phyloP scores from a whole-genome alignment of 495 filamentous ascomycete genomes.

The Darksidea phi region DNA sequence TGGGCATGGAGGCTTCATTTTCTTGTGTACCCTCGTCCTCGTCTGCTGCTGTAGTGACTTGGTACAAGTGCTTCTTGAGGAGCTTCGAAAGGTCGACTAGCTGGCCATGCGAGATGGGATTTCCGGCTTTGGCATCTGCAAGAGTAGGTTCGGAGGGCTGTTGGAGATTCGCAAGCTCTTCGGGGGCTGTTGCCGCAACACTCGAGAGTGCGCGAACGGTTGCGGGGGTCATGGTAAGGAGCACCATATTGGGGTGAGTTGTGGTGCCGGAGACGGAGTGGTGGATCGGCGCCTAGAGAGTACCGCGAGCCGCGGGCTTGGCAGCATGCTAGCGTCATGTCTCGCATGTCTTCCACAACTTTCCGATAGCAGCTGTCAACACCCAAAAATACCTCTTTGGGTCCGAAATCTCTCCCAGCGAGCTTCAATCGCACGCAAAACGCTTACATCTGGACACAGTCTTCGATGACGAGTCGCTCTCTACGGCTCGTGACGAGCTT shows the following conservation, averaged over 20 bases:
- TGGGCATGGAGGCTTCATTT: not conserved
- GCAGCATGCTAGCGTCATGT: slow-evolving; percentile 25
- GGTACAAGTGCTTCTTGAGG: slow-evolving; percentile 45
- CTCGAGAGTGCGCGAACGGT: slow-evolving; percentile 63
- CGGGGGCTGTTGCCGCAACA: slow-evolving; percentile 21
- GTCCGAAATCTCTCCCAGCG: not conserved
- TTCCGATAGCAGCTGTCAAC: slow-evolving; percentile 1
- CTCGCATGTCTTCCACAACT: slow-evolving; percentile 7
- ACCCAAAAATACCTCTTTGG: too few species aligned
- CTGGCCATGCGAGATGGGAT: slow-evolving; percentile 77
- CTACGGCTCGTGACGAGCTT: slow-evolving; percentile 30
- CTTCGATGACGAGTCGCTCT: slow-evolving; percentile 31
- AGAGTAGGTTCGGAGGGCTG: slow-evolving; percentile 46
- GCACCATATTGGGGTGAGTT: slow-evolving; percentile 60
- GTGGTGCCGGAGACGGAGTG: not conserved
- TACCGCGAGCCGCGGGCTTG: slow-evolving; percentile 3
- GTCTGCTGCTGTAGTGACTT: not conserved
- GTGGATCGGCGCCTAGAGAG: not conserved
- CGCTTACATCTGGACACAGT: not conserved
- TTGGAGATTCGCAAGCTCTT: slow-evolving; percentile 19
- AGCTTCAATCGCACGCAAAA: slow-evolving; percentile 12
- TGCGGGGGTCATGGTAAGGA: slow-evolving; percentile 69
- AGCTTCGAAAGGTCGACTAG: slow-evolving; percentile 65
- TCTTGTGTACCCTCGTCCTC: not conserved
- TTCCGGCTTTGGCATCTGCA: slow-evolving; percentile 53